These are phyloP conservation scores for Cercophora scortea DNA, from an alignment of 495 filamentous ascomycete genomes.

Conservation along the genomic window DNA sequence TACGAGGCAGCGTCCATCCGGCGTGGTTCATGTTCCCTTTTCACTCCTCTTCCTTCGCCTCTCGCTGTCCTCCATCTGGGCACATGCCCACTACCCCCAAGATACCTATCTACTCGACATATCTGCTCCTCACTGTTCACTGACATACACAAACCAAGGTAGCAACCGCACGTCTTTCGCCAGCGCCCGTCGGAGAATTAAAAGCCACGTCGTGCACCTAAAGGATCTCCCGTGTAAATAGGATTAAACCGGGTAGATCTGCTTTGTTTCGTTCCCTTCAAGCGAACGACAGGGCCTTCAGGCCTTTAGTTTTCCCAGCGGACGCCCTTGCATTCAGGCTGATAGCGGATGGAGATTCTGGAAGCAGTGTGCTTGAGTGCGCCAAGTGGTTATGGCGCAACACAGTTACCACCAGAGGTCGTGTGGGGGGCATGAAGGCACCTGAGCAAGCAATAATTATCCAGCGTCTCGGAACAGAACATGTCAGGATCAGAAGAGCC, in stretches of 20 bases:
- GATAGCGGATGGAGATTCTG: background rate
- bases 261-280: background rate
- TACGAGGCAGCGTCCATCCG: too few species aligned
- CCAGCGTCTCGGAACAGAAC: too few species aligned
- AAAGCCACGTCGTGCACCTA: background rate
- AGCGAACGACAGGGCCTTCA: background rate
- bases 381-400: background rate
- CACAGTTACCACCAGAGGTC: background rate
- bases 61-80: too few species aligned
- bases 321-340: background rate
- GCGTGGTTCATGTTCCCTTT: too few species aligned
- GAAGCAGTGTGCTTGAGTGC: background rate
- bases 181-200: slow-evolving; percentile 7
- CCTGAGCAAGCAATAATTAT: background rate
- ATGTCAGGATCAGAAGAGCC: too few species aligned
- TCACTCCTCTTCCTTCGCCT: too few species aligned
- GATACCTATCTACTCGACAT: too few species aligned
- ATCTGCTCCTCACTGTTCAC: too few species aligned
- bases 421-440: background rate
- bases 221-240: background rate
- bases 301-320: background rate
- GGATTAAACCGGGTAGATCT: slow-evolving; percentile 9
- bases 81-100: too few species aligned
- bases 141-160: too few species aligned
- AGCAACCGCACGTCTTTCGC: too few species aligned